Conservation (phyloP, 2,329 filamentous ascomycete species). For the Penicillium sp. region DNA sequence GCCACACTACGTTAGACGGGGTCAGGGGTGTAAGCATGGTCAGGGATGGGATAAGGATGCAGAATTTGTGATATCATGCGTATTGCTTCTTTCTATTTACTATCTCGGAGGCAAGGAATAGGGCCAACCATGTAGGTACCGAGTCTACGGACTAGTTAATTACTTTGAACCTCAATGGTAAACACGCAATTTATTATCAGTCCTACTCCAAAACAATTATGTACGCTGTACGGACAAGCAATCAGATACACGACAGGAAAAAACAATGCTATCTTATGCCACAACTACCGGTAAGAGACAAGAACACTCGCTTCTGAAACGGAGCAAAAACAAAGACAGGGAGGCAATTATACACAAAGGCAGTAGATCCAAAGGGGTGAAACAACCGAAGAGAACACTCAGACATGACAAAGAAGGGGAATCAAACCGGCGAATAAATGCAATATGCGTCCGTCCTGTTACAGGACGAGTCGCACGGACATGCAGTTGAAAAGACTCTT, state of each 20-base stretch:
- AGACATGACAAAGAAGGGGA: slow-evolving; percentile 8
- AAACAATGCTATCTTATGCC: slow-evolving; percentile 25
- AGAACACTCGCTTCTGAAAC: slow-evolving; percentile 23
- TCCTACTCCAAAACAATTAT: slow-evolving; percentile 6
- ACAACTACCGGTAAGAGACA: slow-evolving; percentile 19
- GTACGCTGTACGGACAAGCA: slow-evolving; percentile 13
- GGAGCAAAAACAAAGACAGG: slow-evolving; percentile 20
- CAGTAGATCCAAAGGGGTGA: slow-evolving; percentile 20
- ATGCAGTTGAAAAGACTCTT: slow-evolving; percentile 6
- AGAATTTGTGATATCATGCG: not conserved
- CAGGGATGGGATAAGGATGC: not conserved
- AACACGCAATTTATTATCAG: slow-evolving; percentile 10
- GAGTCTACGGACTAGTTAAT: too few relatives aligned
- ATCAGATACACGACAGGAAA: slow-evolving; percentile 4
- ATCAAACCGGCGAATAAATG: slow-evolving; percentile 21
- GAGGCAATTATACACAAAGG: slow-evolving; percentile 25
- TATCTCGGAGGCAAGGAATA: too few relatives aligned
- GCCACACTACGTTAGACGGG: not conserved
- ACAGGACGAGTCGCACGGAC: slow-evolving; percentile 5
- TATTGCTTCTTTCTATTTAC: not conserved
- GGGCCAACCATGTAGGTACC: too few relatives aligned
- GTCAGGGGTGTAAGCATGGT: not conserved
- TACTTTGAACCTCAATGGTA: not conserved
- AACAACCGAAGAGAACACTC: slow-evolving; percentile 15
- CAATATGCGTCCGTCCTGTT: slow-evolving; percentile 15